Evolutionary conservation across 164 flowering plant genomes (phyloP).

Genomic region (Chimonanthus salicifolius): DNA sequence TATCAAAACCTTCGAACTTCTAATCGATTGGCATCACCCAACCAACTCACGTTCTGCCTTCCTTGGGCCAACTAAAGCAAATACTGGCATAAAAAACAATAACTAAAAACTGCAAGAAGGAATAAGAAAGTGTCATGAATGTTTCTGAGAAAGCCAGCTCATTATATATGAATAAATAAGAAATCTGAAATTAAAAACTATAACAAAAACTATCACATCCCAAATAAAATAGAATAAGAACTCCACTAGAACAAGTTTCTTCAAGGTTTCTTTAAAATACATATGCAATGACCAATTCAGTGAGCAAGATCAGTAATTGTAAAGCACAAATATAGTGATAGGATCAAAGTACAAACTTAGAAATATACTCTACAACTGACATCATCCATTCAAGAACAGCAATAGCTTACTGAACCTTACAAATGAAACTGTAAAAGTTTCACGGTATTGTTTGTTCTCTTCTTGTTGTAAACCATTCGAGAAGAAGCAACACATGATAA

Average conservation of each 20-base stretch:
- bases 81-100: too few species aligned
- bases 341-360: not conserved
- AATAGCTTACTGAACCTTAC: not conserved
- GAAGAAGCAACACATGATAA: constrained; percentile 6
- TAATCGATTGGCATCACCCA: too few species aligned
- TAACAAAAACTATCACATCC: not conserved
- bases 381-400: not conserved
- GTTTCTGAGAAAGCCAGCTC: too few species aligned
- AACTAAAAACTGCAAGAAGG: too few species aligned
- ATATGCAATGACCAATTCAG: not conserved
- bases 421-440: not conserved
- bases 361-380: not conserved
- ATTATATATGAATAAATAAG: too few species aligned
- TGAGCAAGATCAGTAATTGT: not conserved
- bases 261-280: not conserved
- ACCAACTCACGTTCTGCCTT: too few species aligned
- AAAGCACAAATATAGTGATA: not conserved
- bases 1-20: too few species aligned
- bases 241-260: not conserved
- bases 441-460: not conserved
- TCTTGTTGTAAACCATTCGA: constrained; percentile 4
- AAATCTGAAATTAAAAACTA: too few species aligned
- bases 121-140: too few species aligned
- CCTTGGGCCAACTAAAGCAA: too few species aligned
- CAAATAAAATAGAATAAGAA: not conserved